Conservation (phyloP, 352 stramenopile species). For the Blastocystis sp. region DNA sequence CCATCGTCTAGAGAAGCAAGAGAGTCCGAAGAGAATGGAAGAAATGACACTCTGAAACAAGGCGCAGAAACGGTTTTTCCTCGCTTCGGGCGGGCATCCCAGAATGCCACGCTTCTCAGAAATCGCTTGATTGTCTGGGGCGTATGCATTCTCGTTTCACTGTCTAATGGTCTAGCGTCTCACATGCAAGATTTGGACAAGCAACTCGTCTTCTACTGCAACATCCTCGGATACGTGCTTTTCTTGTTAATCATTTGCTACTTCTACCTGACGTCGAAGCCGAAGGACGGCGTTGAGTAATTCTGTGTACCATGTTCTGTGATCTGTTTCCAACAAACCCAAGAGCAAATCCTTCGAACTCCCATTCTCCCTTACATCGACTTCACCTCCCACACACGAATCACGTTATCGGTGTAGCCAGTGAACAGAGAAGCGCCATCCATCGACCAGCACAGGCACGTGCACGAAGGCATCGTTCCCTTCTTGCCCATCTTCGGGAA, state of each 20-base stretch:
- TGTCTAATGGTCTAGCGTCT: not conserved
- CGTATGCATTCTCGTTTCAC: not conserved
- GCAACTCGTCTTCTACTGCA: conserved; percentile 59
- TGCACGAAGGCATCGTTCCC: too few relatives aligned
- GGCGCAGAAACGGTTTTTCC: not conserved
- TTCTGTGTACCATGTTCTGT: conserved; percentile 9
- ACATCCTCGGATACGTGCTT: not conserved
- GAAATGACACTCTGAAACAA: not conserved
- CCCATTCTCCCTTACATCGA: too few relatives aligned
- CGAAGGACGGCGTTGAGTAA: conserved; percentile 66
- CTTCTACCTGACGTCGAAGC: conserved; percentile 51
- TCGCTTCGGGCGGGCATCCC: not conserved
- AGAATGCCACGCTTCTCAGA: not conserved
- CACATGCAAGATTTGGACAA: conserved; percentile 40
- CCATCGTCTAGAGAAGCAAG: conserved; percentile 23
- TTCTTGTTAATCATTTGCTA: conserved; percentile 45
- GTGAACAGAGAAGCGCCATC: too few relatives aligned
- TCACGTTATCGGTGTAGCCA: too few relatives aligned
- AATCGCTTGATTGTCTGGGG: too few relatives aligned
- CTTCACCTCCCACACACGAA: too few relatives aligned
- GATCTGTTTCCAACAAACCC: not conserved
- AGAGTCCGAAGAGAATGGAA: not conserved
- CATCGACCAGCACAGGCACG: too few relatives aligned
- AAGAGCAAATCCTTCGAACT: not conserved
- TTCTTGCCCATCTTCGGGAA: too few relatives aligned